phyloP scores from a whole-genome alignment of 257 asterid species.

The Solanum virginianum region DNA sequence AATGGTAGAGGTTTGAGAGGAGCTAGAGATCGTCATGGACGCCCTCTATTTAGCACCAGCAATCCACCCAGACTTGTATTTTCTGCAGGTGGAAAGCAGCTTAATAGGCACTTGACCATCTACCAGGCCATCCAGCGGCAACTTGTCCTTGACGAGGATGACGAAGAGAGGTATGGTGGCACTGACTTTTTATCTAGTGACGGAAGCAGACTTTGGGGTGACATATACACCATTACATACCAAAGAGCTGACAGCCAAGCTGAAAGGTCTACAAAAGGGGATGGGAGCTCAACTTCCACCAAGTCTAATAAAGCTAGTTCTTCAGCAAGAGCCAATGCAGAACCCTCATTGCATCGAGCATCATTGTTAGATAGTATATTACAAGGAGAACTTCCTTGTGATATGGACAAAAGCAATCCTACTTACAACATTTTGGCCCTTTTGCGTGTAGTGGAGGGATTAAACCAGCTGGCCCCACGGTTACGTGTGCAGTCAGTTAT shows the following conservation, averaged over 20 bases:
- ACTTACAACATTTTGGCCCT: constrained; percentile 81
- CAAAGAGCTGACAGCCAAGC: constrained; percentile 63
- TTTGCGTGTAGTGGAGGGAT: constrained; percentile 80
- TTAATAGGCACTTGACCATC: constrained; percentile 68
- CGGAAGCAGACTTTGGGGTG: constrained; percentile 81
- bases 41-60: constrained; percentile 37
- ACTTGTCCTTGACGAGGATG: constrained; percentile 75
- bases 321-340: constrained; percentile 30
- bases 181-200: constrained; percentile 71
- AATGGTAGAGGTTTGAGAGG: constrained; percentile 73
- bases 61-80: constrained; percentile 60
- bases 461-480: constrained; percentile 91
- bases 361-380: constrained; percentile 89
- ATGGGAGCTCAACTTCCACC: constrained; percentile 43
- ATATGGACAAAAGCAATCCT: constrained; percentile 76
- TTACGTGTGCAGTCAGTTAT: constrained; percentile 44
- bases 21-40: constrained; percentile 63
- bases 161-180: constrained; percentile 64
- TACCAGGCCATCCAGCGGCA: constrained; percentile 92
- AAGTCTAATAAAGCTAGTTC: constrained; percentile 53
- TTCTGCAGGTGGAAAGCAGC: constrained; percentile 80
- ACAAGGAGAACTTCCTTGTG: constrained; percentile 93
- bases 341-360: constrained; percentile 28
- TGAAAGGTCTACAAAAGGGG: constrained; percentile 47
- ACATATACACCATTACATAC: constrained; percentile 80